Evolutionary conservation across 345 rosid genomes (phyloP).

Genomic region (Sisymbrium irio): DNA sequence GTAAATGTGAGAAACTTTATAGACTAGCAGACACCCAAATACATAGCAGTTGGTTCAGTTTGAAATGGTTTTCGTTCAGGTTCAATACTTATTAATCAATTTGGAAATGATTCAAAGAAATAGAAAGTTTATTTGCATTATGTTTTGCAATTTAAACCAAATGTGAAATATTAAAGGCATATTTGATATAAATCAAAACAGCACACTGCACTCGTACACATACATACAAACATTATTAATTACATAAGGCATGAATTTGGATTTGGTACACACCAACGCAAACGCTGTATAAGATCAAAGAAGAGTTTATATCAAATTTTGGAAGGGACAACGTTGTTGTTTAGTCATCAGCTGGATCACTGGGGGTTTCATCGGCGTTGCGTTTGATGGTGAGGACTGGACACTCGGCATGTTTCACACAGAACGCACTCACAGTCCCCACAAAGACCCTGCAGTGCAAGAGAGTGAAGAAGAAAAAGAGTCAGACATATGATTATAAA

Average conservation of each 20-base stretch:
- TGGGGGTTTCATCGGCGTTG: conserved; percentile 69
- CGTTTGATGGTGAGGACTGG: conserved; percentile 90
- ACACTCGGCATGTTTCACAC: conserved; percentile 89
- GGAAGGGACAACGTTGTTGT: neutral
- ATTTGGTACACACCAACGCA: conserved; percentile 14
- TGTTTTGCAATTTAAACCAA: neutral
- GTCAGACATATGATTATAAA: neutral
- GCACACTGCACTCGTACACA: neutral
- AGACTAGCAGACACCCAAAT: too few relatives aligned
- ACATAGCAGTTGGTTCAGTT: too few relatives aligned
- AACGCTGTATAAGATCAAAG: neutral
- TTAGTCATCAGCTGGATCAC: conserved; percentile 85
- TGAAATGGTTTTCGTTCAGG: neutral
- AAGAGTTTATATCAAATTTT: neutral
- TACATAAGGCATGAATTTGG: neutral
- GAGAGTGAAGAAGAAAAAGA: neutral
- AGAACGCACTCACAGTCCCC: conserved; percentile 83
- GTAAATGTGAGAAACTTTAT: neutral
- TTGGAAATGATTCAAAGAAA: neutral
- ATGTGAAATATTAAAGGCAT: neutral
- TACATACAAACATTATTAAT: neutral
- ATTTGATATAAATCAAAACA: neutral
- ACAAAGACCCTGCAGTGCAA: conserved; percentile 72
- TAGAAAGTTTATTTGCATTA: neutral
- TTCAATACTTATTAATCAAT: neutral